Percentiles rank a stretch among this genome's conserved stretches.
phyloP scores from a whole-genome alignment of 768 basidiomycete genomes.

The Gyrodon lividus region DNA sequence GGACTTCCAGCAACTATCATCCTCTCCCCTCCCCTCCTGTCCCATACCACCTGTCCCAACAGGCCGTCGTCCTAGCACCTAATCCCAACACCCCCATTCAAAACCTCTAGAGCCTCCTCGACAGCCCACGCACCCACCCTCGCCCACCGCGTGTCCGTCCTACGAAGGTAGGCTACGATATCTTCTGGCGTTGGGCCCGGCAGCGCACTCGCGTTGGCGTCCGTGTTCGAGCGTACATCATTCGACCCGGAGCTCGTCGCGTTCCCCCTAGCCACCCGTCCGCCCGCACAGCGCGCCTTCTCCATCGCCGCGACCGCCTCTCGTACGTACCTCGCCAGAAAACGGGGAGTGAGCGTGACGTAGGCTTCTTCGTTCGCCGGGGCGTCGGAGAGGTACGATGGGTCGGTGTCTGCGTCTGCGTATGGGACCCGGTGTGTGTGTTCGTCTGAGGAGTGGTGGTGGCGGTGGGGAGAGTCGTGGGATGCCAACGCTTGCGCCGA shows the following conservation, averaged over 20 bases:
- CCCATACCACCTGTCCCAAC: not conserved
- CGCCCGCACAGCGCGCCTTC: not conserved
- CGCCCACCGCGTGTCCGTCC: slow-evolving; percentile 63
- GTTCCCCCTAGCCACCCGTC: slow-evolving; percentile 2
- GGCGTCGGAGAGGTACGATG: slow-evolving; percentile 59
- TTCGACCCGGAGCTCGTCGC: slow-evolving; percentile 2
- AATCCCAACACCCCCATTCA: not conserved
- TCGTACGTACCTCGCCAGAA: slow-evolving; percentile 49
- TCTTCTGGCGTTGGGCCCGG: slow-evolving; percentile 39
- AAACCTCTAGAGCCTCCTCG: slow-evolving; percentile 53
- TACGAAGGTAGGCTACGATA: slow-evolving; percentile 45
- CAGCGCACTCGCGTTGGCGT: not conserved
- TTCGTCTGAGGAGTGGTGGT: slow-evolving; percentile 23
- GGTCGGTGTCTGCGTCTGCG: slow-evolving; percentile 37
- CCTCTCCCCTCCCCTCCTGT: no score
- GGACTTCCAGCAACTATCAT: no score
- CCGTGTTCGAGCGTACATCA: slow-evolving; percentile 13
- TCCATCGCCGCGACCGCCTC: slow-evolving; percentile 42
- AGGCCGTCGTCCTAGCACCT: not conserved
- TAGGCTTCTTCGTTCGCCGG: slow-evolving; percentile 57
- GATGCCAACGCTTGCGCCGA: not conserved
- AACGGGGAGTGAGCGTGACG: slow-evolving; percentile 52
- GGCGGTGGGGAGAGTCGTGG: slow-evolving; percentile 17
- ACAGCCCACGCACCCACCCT: slow-evolving; percentile 63
- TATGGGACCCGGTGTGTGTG: no score